Evolutionary conservation across 495 filamentous ascomycete species (phyloP), one percentile per base, ranked within the genome.

Genomic region (Podospora pseudopauciseta): DNA sequence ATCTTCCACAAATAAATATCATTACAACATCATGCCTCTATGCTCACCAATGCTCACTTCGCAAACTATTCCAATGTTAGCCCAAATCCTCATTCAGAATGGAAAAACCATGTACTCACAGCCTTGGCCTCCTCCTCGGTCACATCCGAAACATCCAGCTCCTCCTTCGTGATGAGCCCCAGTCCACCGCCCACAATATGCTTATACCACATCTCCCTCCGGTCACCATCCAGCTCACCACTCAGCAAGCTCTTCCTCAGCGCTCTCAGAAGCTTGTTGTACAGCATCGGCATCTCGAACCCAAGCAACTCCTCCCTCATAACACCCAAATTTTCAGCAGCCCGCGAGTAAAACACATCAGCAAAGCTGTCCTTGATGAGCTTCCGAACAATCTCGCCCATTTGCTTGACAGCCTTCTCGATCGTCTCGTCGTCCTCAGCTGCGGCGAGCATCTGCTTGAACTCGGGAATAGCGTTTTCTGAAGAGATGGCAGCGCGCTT

Each of bases 391-490:
- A 97, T 90, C 3, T 69, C 73, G 23, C 82, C 82, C 86, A 99
- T 90, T 75, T 97, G 92, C 70, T 87, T 86, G 3, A 86, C 86
- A 0, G 92, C 90, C 60, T 89, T 87, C 66, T 87, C 83, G 27
- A 96, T 83, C 4, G 81, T 83, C 18, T 84, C 81, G 18, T 89
- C 79, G 34, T 88, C 87, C 16, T 88, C 86, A 2, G 91, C 85
- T 1, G 80, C 78, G 0, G 84, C 83, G 18, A 98, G 82, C 23
- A 87, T 86, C 78, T 94, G 92, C 73, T 93, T 96, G 86, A 97
- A 98, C 64, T 94, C 90, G 0, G 96, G 93, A 59, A 99, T 91
- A 4, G 93, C 87, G 72, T 99, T 98, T 27, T 88, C 81, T 0
- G 86, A 72, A 3, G 89, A 90, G 64, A 99, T 93, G 66, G 86